Base-by-base conservation (phyloP, 306 rosid species). In the Styphnolobium japonicum region DNA sequence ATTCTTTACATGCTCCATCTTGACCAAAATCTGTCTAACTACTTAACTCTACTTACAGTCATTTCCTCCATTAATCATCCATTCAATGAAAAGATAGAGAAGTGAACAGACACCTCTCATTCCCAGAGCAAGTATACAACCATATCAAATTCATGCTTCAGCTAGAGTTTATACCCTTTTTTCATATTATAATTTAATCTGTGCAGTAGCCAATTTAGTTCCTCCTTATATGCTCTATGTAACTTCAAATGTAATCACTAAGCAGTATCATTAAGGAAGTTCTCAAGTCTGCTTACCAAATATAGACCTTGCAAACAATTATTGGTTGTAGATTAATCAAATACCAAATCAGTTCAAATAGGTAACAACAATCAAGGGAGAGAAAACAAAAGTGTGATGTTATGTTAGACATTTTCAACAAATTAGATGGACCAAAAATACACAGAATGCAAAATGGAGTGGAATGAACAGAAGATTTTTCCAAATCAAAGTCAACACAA, bases 41-140 rank as follows among this genome's bases (percentile, higher is more conserved):
- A 67, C 9, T 74, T 14, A 48, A 75, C 58, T 70, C 68, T 18
- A 43, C n/a, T 11, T 39, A 40, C 67, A 67, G 48, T 31, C 63
- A 69, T 76, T 67, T 73, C 78, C 70, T 48, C 42, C 42, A 68
- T 45, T 75, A 27, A 42, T 45, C 68, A 73, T 45, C 68, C 58
- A 43, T 73, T 65, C 64, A 16, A 36, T 4, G 15, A 56, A 31
- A 51, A 57, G 64, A 45, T 66, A 39, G 58, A 63, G 11, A 22
- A 7, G 5, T 18, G 52, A 77, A 8, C 4, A 9, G 15, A 18
- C n/a, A 55, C n/a, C 33, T 64, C 66, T 21, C 43, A 23, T 42
- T 16, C 82, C 49, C 46, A 45, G 66, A 37, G 57, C 29, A 21
- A 72, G 73, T 43, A 76, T 46, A 58, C 15, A 48, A 18, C 71